A percentile compares a stretch with the other conserved stretches of the same genome.
These are phyloP conservation scores for Podaxis mareebaensis DNA, from an alignment of 768 basidiomycete species.

Conservation along the genomic window DNA sequence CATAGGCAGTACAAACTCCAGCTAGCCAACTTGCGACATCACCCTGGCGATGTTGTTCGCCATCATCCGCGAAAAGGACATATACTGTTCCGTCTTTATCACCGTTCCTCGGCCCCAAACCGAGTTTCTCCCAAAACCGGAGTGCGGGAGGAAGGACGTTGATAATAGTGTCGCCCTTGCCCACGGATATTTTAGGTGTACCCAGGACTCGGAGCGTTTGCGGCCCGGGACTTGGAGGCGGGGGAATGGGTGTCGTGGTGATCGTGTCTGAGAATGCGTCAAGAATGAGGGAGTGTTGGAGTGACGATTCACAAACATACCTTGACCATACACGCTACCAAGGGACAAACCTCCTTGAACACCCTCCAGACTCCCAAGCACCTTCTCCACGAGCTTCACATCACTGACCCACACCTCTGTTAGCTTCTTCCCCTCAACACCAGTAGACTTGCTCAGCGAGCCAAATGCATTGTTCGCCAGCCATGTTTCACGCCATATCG, in stretches of 20 bases:
- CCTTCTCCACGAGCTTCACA: slow-evolving; percentile 40
- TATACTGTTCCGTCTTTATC: slow-evolving; percentile 70
- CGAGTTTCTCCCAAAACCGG: slow-evolving; percentile 86
- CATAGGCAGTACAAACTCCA: slow-evolving; percentile 52
- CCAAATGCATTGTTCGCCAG: slow-evolving; percentile 32
- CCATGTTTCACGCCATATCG: slow-evolving; percentile 70
- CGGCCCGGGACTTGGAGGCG: slow-evolving; percentile 10
- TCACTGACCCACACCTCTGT: slow-evolving; percentile 61
- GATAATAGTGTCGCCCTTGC: slow-evolving; percentile 68
- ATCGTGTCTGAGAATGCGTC: slow-evolving; percentile 4
- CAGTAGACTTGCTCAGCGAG: neutral
- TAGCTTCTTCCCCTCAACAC: slow-evolving; percentile 24
- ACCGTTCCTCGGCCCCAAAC: slow-evolving; percentile 68
- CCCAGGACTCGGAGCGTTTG: slow-evolving; percentile 33
- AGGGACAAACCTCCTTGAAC: slow-evolving; percentile 46
- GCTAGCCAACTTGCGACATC: slow-evolving; percentile 63
- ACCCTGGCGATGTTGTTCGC: slow-evolving; percentile 43
- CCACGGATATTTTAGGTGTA: slow-evolving; percentile 62
- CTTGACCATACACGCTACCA: slow-evolving; percentile 41
- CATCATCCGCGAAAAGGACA: slow-evolving; percentile 66
- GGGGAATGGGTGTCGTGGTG: neutral
- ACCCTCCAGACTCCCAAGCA: slow-evolving; percentile 34
- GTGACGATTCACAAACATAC: slow-evolving; percentile 25
- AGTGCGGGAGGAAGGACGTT: slow-evolving; percentile 70
- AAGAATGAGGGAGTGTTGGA: neutral